Evolutionary conservation across 2,329 filamentous ascomycete genomes (phyloP), one percentile per base, ranked within the genome.

Genomic region (Exutisphaerella laricina): DNA sequence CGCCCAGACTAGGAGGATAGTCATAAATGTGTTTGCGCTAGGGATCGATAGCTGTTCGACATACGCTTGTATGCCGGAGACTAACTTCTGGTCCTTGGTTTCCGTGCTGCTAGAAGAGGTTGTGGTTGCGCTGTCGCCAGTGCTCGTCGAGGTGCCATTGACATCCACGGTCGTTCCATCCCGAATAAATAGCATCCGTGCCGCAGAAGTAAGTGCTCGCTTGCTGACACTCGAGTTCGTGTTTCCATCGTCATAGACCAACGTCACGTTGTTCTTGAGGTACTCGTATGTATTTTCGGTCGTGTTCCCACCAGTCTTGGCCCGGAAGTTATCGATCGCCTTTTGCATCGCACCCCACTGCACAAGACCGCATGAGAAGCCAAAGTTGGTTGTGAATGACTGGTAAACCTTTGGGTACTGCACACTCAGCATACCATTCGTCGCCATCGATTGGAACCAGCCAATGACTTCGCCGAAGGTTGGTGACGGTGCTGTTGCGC

Each of bases 351-450:
- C 69, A n/a, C 74, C 77, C 88, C 88, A 96, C 5, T 85, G 79
- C 43, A 97, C 74, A 44, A 97, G 69, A 38, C 88, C 88, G 20
- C 83, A 84, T 51, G 87, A 90, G 72, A 96, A 97, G 34, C 75
- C 89, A 64, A 98, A 97, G 69, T 97, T 97, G 69, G 86, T 86
- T 49, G 84, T 72, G 67, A 95, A 98, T 63, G 82, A 90, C 55
- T 82, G 80, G 70, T 97, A 97, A 26, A 97, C 80, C 25, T 79
- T 73, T 3, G 92, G 92, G 55, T 95, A 88, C 57, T 82, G 79
- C 57, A 94, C 89, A 46, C 86, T 94, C 63, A 95, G 75, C 92
- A 97, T 97, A 53, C 92, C 89, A 66, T 92, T 96, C 72, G 92
- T 84, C 20, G 92, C 88, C 74, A 97, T 85, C 37, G 84, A 83